These are phyloP conservation scores for Euclidium syriacum DNA, from an alignment of 345 rosid genomes.

Conservation along the genomic window DNA sequence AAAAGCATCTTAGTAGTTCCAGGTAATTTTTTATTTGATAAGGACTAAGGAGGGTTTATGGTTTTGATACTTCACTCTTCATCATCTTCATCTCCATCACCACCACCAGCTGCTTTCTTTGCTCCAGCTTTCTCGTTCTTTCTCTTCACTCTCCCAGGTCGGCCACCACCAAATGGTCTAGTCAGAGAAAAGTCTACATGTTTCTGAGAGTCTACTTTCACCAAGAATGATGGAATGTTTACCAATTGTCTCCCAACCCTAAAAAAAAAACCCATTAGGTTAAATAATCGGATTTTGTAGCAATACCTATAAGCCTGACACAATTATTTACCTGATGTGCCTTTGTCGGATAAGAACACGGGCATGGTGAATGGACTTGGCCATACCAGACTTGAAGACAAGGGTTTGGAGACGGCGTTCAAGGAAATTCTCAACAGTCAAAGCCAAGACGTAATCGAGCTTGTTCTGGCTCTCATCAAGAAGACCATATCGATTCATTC, in stretches of 20 bases:
- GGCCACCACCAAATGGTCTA: constrained; percentile 43
- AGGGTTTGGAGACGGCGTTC: constrained; percentile 41
- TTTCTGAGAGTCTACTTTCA: constrained; percentile 38
- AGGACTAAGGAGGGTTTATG: not conserved
- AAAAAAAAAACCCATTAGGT: not conserved
- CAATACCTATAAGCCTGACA: not conserved
- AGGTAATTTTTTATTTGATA: not conserved
- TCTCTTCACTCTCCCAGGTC: constrained; percentile 46
- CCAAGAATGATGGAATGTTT: constrained; percentile 42
- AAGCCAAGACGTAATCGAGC: constrained; percentile 57
- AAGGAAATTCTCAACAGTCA: constrained; percentile 49
- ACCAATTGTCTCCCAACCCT: constrained; percentile 46
- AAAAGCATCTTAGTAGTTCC: not conserved
- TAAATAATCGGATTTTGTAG: not conserved
- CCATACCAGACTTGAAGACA: constrained; percentile 53
- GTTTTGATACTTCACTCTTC: constrained; percentile 34
- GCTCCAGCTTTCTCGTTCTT: constrained; percentile 36
- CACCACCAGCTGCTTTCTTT: constrained; percentile 46
- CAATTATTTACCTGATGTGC: constrained; percentile 42
- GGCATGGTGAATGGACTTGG: constrained; percentile 60
- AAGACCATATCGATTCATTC: constrained; percentile 52
- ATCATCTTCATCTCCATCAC: constrained; percentile 59
- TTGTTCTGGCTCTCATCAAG: constrained; percentile 58
- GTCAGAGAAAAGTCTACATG: constrained; percentile 40
- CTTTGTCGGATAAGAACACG: constrained; percentile 58